Base-by-base conservation (phyloP, 148 eudicot species). In the Spergularia bocconei region DNA sequence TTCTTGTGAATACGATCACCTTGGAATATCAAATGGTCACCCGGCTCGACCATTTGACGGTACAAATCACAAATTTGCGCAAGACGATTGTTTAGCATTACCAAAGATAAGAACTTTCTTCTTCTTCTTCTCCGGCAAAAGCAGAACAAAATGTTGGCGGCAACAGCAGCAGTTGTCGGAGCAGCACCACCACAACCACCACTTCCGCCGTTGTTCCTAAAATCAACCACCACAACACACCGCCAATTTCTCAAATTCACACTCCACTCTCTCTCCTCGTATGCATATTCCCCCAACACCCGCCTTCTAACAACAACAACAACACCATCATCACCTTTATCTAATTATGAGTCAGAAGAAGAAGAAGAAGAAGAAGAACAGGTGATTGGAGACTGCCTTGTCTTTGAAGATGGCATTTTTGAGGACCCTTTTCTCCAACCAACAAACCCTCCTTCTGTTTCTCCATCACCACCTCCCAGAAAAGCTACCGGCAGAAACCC, bases 361-460 rank as follows among this genome's bases (percentile, higher is more conserved):
- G 72, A 80, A 2, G 74, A 67, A 10, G 84, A 84, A 0, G 87
- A 86, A 0, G 91, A 91, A 20, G 90, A 89, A 13, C 82, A 70
- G n/a, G 87, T 86, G 15, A 60, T 93, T 67, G 98, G 98, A 5
- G 97, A 93, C 76, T 93, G 97, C 51, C 77, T 91, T 4, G 89
- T 93, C 4, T 93, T 86, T 72, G 98, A 93, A 83, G 91, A 91
- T 67, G 98, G 97, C 16, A 68, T 86, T 17, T 93, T 93, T 70
- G 91, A 91, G 13, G 97, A 91, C 81, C 94, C 91, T 1, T 79
- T 38, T 76, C 81, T 86, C 16, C 51, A 84, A 39, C 55, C 67
- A 13, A 59, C 20, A 48, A 69, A 53, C 70, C 67, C 56, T 20
- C 67, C 56, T 20, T 56, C 10, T 7, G 17, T 17, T 74, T 17